phyloP scores from a whole-genome alignment of 73 alveolate genomes.

The Blepharisma japonicum region DNA sequence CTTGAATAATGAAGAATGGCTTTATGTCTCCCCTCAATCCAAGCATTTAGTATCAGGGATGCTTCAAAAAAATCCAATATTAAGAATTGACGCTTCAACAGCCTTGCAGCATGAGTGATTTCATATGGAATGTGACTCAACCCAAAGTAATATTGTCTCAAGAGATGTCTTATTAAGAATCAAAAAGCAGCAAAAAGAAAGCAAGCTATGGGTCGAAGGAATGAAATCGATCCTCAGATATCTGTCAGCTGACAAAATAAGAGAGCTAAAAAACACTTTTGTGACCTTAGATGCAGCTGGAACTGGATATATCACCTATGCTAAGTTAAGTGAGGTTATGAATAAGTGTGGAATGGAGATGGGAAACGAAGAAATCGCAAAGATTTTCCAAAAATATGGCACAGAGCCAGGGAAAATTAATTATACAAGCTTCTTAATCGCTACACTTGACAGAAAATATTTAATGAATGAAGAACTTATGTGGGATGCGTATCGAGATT shows the following conservation, averaged over 20 bases:
- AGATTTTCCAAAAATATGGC: not conserved
- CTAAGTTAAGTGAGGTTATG: not conserved
- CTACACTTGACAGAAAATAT: not conserved
- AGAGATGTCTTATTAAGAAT: not conserved
- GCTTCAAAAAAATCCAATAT: slow-evolving; percentile 43
- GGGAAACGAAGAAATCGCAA: not conserved
- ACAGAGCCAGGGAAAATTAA: not conserved
- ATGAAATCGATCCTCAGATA: not conserved
- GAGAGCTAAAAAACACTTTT: not conserved
- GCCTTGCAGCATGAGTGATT: slow-evolving; percentile 64
- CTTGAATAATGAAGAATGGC: not conserved
- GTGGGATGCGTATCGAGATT: not conserved
- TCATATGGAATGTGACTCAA: not conserved
- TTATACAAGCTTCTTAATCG: not conserved
- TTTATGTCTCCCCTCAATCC: slow-evolving; percentile 39
- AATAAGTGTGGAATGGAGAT: not conserved
- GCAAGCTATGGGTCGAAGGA: not conserved
- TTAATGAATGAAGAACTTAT: not conserved
- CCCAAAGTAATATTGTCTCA: not conserved
- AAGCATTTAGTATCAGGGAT: slow-evolving; percentile 38
- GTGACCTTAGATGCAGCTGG: not conserved
- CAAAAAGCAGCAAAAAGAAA: not conserved
- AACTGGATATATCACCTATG: not conserved
- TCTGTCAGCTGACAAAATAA: not conserved
- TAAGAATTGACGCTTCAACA: slow-evolving; percentile 46